phyloP scores from a whole-genome alignment of 768 basidiomycete species.

The Pilatotrama ljubarskyi region DNA sequence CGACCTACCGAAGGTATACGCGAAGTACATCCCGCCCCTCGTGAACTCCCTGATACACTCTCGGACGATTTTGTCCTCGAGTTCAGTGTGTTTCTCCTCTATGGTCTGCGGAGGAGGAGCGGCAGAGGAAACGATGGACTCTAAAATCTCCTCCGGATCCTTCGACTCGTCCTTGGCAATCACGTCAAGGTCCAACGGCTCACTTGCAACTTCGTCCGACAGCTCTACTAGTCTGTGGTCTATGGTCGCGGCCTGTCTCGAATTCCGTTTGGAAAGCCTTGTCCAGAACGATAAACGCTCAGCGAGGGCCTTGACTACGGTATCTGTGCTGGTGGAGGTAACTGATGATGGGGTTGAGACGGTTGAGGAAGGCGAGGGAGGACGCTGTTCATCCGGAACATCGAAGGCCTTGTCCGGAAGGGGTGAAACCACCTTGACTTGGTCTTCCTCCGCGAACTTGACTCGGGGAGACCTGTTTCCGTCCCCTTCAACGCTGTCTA shows the following conservation, averaged over 20 bases:
- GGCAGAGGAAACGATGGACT: conserved; percentile 56
- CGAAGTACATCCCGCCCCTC: conserved; percentile 89
- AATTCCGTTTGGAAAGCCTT: conserved; percentile 35
- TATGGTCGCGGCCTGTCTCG: conserved; percentile 5
- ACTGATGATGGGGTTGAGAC: conserved; percentile 56
- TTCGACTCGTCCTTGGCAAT: conserved; percentile 24
- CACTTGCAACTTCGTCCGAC: conserved; percentile 17
- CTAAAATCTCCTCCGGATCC: conserved; percentile 52
- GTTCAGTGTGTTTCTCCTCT: conserved; percentile 70
- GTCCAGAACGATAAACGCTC: conserved; percentile 76
- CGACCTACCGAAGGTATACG: conserved; percentile 75
- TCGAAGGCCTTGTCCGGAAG: conserved; percentile 25
- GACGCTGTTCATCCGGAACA: conserved; percentile 13
- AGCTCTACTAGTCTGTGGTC: conserved; percentile 21
- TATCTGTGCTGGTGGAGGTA: conserved; percentile 39
- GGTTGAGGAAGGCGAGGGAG: conserved; percentile 31
- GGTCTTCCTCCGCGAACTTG: conserved; percentile 51
- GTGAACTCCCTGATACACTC: conserved; percentile 77
- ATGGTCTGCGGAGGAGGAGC: conserved; percentile 61
- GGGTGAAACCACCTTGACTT: conserved; percentile 49
- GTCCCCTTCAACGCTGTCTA: conserved; percentile 13
- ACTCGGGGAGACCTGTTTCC: conserved; percentile 39
- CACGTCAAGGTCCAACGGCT: conserved; percentile 31
- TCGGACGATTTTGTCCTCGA: conserved; percentile 81
- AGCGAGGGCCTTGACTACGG: conserved; percentile 63